phyloP scores from a whole-genome alignment of 2,329 filamentous ascomycete species.

The Cadophora sp. region DNA sequence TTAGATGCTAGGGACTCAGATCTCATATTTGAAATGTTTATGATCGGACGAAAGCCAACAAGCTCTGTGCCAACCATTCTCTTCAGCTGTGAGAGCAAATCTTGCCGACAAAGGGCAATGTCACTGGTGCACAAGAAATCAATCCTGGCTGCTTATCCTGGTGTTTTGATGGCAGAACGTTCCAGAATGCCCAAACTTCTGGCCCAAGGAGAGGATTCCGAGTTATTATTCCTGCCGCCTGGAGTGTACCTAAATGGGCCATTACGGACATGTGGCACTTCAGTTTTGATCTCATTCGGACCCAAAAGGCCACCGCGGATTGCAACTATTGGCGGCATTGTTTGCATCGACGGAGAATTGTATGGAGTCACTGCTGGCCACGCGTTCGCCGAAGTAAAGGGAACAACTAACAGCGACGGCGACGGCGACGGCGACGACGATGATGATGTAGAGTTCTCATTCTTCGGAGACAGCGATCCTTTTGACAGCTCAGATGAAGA shows the following conservation, averaged over 20 bases:
- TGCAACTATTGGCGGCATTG: constrained; percentile 1
- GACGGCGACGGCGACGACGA: background rate
- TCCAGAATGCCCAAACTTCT: constrained; percentile 4
- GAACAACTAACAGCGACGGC: too few species aligned
- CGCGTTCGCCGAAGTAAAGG: background rate
- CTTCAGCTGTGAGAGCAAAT: constrained; percentile 28
- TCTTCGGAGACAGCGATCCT: constrained; percentile 4
- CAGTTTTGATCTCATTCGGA: background rate
- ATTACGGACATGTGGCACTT: background rate
- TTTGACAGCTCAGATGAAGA: constrained; percentile 17
- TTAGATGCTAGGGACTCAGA: constrained; percentile 28
- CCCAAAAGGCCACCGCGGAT: background rate
- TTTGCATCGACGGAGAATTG: background rate
- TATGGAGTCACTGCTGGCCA: constrained; percentile 16
- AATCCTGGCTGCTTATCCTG: constrained; percentile 26
- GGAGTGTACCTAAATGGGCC: background rate
- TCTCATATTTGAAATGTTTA: constrained; percentile 32
- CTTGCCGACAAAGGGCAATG: constrained; percentile 30
- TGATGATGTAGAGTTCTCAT: constrained; percentile 11
- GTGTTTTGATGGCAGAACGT: constrained; percentile 20
- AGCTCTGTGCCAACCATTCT: constrained; percentile 28
- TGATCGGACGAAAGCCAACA: constrained; percentile 26
- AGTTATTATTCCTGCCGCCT: background rate
- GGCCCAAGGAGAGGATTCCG: background rate
- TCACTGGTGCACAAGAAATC: constrained; percentile 22